Percentiles rank a stretch among this genome's conserved stretches.
Evolutionary conservation across 2,329 filamentous ascomycete species (phyloP).

Genomic region (Cryphonectria nitschkei): DNA sequence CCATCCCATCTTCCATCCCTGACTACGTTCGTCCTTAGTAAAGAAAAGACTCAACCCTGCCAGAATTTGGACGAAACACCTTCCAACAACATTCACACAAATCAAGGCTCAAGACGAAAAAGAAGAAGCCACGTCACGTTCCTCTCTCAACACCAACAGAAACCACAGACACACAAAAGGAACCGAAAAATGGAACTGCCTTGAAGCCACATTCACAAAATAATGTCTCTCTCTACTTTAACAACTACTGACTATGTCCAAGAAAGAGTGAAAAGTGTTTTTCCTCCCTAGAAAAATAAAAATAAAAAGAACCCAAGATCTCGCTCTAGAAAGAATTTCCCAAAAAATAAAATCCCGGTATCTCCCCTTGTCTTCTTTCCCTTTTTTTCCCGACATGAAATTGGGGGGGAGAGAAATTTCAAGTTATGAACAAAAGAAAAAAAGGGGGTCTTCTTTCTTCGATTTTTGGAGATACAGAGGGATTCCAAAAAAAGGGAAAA

Average conservation of each 20-base stretch:
- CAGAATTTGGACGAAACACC: neutral
- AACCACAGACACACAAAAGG: too few species aligned
- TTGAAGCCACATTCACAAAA: neutral
- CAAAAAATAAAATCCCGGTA: conserved; percentile 1
- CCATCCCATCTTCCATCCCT: neutral
- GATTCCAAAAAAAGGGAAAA: conserved; percentile 15
- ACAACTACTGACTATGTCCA: conserved; percentile 19
- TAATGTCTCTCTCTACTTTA: conserved; percentile 6
- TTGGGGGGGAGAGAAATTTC: neutral
- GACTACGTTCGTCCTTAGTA: neutral
- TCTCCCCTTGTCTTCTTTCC: conserved; percentile 6
- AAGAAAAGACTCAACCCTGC: neutral
- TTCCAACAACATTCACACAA: neutral
- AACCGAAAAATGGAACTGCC: neutral
- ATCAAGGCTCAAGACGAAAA: too few species aligned
- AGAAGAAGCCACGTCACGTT: neutral
- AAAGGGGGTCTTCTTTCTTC: neutral
- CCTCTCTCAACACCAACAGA: neutral
- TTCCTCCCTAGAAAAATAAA: neutral
- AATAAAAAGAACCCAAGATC: neutral
- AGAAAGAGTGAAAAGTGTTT: neutral
- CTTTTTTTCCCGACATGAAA: neutral
- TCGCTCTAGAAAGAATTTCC: neutral
- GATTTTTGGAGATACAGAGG: conserved; percentile 23
- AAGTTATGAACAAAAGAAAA: conserved; percentile 22